Percentiles rank a stretch among this genome's conserved stretches.
phyloP scores from a whole-genome alignment of 306 rosid genomes.

The Trifolium repens region DNA sequence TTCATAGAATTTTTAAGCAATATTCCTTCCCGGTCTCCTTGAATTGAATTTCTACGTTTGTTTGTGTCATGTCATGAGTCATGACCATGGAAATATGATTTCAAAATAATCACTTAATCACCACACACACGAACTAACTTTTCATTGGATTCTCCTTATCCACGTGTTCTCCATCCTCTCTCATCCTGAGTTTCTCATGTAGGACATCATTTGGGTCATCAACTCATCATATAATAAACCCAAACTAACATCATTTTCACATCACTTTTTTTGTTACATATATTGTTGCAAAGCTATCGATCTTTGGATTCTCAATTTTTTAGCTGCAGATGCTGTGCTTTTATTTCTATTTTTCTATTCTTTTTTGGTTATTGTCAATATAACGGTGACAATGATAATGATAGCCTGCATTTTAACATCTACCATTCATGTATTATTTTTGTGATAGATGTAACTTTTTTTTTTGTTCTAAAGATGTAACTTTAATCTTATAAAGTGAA shows the following conservation, averaged over 20 bases:
- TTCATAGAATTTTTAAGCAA: too few species aligned
- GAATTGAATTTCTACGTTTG: neutral
- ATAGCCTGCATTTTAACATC: slow-evolving; percentile 40
- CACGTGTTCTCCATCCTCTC: slow-evolving; percentile 23
- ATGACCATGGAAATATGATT: neutral
- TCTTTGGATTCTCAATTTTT: slow-evolving; percentile 56
- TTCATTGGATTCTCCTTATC: slow-evolving; percentile 61
- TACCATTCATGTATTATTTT: slow-evolving; percentile 15
- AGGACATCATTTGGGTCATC: slow-evolving; percentile 36
- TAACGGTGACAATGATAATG: slow-evolving; percentile 40
- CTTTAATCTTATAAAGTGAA: slow-evolving; percentile 52
- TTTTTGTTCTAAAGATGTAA: neutral
- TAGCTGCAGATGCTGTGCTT: slow-evolving; percentile 38
- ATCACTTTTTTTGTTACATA: slow-evolving; percentile 27
- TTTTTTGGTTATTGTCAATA: slow-evolving; percentile 39
- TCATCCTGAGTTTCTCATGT: neutral
- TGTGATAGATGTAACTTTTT: slow-evolving; percentile 40
- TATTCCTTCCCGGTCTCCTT: neutral
- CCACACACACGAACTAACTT: neutral
- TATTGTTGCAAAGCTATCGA: slow-evolving; percentile 36
- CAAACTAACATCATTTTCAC: slow-evolving; percentile 27
- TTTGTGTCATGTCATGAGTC: neutral
- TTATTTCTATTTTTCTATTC: slow-evolving; percentile 43
- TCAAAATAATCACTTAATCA: neutral
- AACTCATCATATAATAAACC: slow-evolving; percentile 45